A percentile compares a stretch with the other conserved stretches of the same genome.
Evolutionary conservation across 75 land plant genomes (phyloP).

Genomic region (Cryptomeria japonica): DNA sequence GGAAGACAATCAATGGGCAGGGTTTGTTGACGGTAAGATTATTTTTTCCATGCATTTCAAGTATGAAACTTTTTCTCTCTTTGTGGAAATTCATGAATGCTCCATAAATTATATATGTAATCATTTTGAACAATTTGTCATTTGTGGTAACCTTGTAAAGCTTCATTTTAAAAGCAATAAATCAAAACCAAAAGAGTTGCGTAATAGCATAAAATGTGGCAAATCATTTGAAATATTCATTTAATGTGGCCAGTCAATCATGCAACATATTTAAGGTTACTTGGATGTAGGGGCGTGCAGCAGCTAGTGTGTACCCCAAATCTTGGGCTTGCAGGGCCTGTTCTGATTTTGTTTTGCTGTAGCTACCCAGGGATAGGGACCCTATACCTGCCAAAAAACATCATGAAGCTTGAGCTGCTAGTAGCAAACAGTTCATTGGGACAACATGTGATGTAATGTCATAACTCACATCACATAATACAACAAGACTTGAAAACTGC

Average conservation of each 20-base stretch:
- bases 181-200: background rate
- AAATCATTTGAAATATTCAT: conserved; percentile 2
- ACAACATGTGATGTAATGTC: too few relatives aligned
- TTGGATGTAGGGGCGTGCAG: background rate
- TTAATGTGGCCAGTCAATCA: background rate
- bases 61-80: background rate
- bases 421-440: too few relatives aligned
- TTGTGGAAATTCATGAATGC: background rate
- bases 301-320: background rate
- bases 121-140: background rate
- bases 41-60: background rate
- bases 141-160: background rate
- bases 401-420: background rate
- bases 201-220: background rate
- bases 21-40: conserved; percentile 7
- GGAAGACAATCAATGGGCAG: conserved; percentile 11
- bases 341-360: background rate
- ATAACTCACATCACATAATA: too few relatives aligned
- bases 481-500: too few relatives aligned
- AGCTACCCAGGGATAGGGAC: too few relatives aligned
- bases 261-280: background rate
- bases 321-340: background rate
- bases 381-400: background rate
- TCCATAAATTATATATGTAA: background rate
- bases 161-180: background rate